Evolutionary conservation across 23 red algal species (phyloP), one percentile per base, ranked within the genome.

Genomic region (Gracilaria vermiculophylla): DNA sequence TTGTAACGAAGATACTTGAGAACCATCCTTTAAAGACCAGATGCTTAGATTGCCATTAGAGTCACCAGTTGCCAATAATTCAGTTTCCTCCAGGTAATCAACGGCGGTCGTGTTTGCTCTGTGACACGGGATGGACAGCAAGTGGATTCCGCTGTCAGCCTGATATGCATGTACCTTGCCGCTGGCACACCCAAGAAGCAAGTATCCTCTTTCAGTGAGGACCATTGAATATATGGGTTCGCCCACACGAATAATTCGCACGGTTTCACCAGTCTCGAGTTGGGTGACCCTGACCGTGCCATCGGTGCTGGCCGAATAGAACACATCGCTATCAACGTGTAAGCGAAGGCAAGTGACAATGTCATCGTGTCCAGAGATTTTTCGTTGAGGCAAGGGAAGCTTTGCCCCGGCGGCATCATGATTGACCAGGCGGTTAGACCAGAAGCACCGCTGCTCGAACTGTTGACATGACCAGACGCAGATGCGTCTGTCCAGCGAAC

Each of bases 181-280:
- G 48, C 84, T 88, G 34, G 84, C 58, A 47, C 69, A 88, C 2
- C 84, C 84, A 0, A 76, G 28, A 16, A 88, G 84, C 54, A 88
- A 44, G 52, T 88, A 88, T 8, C 72, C 72, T 69, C 74, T 88
- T 34, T 88, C 69, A 40, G 84, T 88, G 27, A 88, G 39, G 5
- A 58, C 53, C 84, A 88, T 88, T 57, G 84, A 88, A 32, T 62
- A 69, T 48, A 88, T 53, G 24, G 84, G 84, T 7, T 88, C 84
- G 9, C 84, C 84, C 21, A 88, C 84, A 19, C 72, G 66, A 60
- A 88, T 88, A 7, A 69, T 60, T 0, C 39, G 35, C 8, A 77
- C 23, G 0, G 37, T 43, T 49, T 76, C 58, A 9, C 84, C 84
- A 12, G 67, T 88, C 17, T 56, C 69, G 3, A 88, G 37, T n/a